Conservation (phyloP, 2,329 filamentous ascomycete species). For the Exophiala spinifera region DNA sequence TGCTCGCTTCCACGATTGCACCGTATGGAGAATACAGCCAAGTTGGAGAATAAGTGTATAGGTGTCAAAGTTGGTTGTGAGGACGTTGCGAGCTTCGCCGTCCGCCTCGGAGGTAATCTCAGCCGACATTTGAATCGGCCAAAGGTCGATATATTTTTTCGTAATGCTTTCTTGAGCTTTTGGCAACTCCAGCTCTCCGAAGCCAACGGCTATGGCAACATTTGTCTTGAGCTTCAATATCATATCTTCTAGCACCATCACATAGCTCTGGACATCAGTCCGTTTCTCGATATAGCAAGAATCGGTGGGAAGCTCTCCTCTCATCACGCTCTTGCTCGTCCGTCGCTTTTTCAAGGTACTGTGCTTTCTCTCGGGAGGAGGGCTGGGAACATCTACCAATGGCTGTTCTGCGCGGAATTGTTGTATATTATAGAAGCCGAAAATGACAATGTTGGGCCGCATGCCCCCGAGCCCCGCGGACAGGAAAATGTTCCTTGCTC, state of each 20-base stretch:
- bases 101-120: constrained; percentile 65
- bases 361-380: constrained; percentile 34
- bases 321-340: constrained; percentile 36
- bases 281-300: constrained; percentile 64
- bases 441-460: constrained; percentile 80
- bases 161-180: constrained; percentile 54
- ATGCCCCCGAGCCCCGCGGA: constrained; percentile 81
- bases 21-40: constrained; percentile 78
- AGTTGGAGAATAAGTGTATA: constrained; percentile 84
- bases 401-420: constrained; percentile 65
- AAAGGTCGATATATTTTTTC: constrained; percentile 81
- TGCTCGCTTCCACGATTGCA: constrained; percentile 72
- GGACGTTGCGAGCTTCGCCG: constrained; percentile 53
- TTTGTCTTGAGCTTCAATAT: constrained; percentile 76
- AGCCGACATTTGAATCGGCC: constrained; percentile 92
- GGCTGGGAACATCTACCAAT: constrained; percentile 55
- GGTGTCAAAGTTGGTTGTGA: constrained; percentile 89
- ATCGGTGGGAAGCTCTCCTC: constrained; percentile 65
- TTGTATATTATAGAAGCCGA: constrained; percentile 77
- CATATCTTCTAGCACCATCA: constrained; percentile 79
- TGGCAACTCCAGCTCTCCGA: constrained; percentile 72
- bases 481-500: constrained; percentile 75
- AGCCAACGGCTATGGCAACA: constrained; percentile 79
- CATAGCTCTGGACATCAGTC: constrained; percentile 69
- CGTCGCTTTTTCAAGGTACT: constrained; percentile 14